These are phyloP conservation scores for Claviceps pusilla DNA, from an alignment of 2,329 filamentous ascomycete species.

Conservation along the genomic window DNA sequence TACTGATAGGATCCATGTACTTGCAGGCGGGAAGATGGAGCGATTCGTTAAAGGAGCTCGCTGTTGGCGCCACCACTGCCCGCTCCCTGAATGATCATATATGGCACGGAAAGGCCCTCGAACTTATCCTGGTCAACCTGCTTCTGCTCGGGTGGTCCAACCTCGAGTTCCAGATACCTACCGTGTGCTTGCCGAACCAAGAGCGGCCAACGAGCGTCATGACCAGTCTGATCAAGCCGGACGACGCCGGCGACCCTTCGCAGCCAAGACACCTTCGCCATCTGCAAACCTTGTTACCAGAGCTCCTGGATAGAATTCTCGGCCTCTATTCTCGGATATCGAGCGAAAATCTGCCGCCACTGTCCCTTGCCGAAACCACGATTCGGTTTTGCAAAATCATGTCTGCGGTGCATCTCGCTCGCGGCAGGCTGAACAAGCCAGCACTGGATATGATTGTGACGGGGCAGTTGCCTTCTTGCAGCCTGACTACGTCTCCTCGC, in stretches of 20 bases:
- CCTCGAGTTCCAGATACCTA: conserved; percentile 65
- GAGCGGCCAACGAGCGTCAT: conserved; percentile 28
- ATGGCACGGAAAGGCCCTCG: conserved; percentile 94
- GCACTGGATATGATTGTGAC: conserved; percentile 51
- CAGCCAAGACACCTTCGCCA: conserved; percentile 40
- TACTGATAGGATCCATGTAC: conserved; percentile 73
- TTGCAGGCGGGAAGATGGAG: conserved; percentile 81
- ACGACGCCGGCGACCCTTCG: conserved; percentile 21
- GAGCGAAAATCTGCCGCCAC: conserved; percentile 53
- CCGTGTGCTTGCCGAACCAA: conserved; percentile 35
- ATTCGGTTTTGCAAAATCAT: conserved; percentile 60
- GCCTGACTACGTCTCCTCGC: conserved; percentile 36
- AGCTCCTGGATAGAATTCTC: conserved; percentile 60
- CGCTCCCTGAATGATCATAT: conserved; percentile 75
- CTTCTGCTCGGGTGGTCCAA: conserved; percentile 73
- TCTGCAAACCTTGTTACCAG: conserved; percentile 48
- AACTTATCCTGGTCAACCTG: conserved; percentile 70
- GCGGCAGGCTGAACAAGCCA: conserved; percentile 45
- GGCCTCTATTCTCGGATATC: conserved; percentile 58
- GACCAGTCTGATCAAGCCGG: conserved; percentile 9
- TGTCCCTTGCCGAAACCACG: conserved; percentile 57
- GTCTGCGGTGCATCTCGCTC: conserved; percentile 48
- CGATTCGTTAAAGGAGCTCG: conserved; percentile 71
- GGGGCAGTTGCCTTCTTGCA: conserved; percentile 39
- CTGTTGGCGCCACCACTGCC: conserved; percentile 63